phyloP scores from a whole-genome alignment of 257 asterid species.

The Haberlea rhodopensis region DNA sequence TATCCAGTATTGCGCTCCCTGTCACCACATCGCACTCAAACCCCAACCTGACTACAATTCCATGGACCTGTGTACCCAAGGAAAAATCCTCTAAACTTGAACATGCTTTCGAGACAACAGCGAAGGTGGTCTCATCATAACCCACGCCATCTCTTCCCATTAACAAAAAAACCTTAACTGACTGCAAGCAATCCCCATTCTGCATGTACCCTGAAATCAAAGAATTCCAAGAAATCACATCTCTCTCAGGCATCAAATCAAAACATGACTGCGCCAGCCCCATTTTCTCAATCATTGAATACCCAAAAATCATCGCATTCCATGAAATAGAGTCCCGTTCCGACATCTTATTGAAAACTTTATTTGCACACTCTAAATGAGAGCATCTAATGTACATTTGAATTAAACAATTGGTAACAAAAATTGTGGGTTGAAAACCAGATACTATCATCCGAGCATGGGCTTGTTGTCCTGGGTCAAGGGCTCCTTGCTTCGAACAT shows the following conservation, averaged over 20 bases:
- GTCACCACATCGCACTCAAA: conserved; percentile 63
- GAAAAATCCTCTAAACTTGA: conserved; percentile 42
- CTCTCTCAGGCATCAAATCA: conserved; percentile 63
- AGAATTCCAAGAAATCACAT: conserved; percentile 84
- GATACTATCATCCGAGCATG: conserved; percentile 67
- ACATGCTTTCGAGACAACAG: conserved; percentile 65
- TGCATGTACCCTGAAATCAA: conserved; percentile 76
- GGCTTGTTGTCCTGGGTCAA: conserved; percentile 62
- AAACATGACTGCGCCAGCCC: conserved; percentile 44
- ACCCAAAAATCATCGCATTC: conserved; percentile 74
- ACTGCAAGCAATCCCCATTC: conserved; percentile 41
- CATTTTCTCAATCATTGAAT: conserved; percentile 41
- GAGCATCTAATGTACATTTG: conserved; percentile 59
- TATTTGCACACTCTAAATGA: conserved; percentile 42
- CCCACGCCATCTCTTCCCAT: conserved; percentile 60
- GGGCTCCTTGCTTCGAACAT: conserved; percentile 50
- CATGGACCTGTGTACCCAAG: conserved; percentile 65
- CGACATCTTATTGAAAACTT: conserved; percentile 72
- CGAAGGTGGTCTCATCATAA: conserved; percentile 65
- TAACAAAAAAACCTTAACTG: conserved; percentile 45
- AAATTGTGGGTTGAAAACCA: conserved; percentile 70
- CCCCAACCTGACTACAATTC: conserved; percentile 53
- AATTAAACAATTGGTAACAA: conserved; percentile 74
- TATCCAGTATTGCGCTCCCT: conserved; percentile 73
- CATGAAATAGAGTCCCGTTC: conserved; percentile 61